Percentiles rank a stretch among this genome's conserved stretches.
Conservation (phyloP, 371 early-diverging fungal genomes). For the Thermomucor indicae-seudaticae region DNA sequence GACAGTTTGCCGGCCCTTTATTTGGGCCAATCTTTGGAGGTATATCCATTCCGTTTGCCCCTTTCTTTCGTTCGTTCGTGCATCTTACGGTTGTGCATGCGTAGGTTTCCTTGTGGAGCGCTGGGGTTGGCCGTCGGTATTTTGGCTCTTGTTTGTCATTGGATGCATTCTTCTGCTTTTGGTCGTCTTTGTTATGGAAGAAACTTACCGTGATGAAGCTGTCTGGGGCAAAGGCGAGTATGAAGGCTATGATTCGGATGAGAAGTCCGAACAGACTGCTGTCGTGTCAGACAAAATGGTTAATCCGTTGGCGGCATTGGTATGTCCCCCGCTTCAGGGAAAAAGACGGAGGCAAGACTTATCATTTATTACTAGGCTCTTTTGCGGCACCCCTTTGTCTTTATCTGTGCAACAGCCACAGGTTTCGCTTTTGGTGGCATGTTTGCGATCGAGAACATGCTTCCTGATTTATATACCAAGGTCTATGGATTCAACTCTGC, state of each 20-base stretch:
- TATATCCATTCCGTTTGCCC: not conserved
- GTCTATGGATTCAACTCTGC: constrained; percentile 31
- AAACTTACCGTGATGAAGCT: constrained; percentile 60
- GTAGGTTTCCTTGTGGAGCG: constrained; percentile 21
- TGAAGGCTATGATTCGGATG: constrained; percentile 6
- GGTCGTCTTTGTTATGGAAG: constrained; percentile 59
- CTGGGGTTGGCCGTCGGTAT: constrained; percentile 28
- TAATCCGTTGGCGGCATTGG: constrained; percentile 35
- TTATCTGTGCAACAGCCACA: constrained; percentile 47
- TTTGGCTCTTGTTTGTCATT: constrained; percentile 23
- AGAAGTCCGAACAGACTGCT: constrained; percentile 11
- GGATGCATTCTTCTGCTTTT: constrained; percentile 15
- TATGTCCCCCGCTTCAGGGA: constrained; percentile 5
- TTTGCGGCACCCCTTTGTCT: constrained; percentile 50
- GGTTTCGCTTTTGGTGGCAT: constrained; percentile 56
- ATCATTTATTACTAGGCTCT: constrained; percentile 21
- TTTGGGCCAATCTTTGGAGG: constrained; percentile 31
- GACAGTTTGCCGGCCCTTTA: constrained; percentile 40
- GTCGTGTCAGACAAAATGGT: constrained; percentile 18
- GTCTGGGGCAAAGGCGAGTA: constrained; percentile 24
- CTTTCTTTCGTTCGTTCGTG: too few species aligned
- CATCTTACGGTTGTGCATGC: too few species aligned
- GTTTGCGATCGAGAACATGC: constrained; percentile 49
- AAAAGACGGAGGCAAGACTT: not conserved
- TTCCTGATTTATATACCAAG: constrained; percentile 30